Percentiles rank a stretch among this genome's conserved stretches.
These are phyloP conservation scores for Suaeda aralocaspica DNA, from an alignment of 148 eudicot species.

Conservation along the genomic window DNA sequence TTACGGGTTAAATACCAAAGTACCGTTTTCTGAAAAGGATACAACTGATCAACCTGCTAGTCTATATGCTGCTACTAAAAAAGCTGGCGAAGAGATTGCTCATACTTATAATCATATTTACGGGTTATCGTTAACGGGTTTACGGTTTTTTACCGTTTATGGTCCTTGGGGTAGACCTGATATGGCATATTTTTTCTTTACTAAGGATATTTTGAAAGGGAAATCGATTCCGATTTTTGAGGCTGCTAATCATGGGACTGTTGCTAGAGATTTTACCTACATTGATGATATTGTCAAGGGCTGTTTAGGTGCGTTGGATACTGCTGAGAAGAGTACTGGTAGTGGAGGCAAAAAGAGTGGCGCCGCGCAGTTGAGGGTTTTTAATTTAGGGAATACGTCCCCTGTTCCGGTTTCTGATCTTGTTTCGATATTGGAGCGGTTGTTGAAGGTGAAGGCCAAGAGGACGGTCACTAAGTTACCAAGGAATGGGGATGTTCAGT, in stretches of 20 bases:
- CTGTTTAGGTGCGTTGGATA: conserved; percentile 74
- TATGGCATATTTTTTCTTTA: conserved; percentile 82
- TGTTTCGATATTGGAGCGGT: conserved; percentile 67
- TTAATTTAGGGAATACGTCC: conserved; percentile 79
- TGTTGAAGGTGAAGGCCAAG: conserved; percentile 73
- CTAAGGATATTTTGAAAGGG: conserved; percentile 67
- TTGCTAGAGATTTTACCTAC: conserved; percentile 78
- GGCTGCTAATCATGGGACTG: conserved; percentile 66
- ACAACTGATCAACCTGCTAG: conserved; percentile 84
- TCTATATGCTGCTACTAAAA: conserved; percentile 79
- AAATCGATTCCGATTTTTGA: conserved; percentile 63
- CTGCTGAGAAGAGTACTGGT: conserved; percentile 83
- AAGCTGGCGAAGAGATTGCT: conserved; percentile 83
- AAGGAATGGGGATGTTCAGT: conserved; percentile 76
- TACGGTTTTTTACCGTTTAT: conserved; percentile 79
- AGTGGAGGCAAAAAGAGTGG: conserved; percentile 77
- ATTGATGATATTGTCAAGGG: conserved; percentile 88
- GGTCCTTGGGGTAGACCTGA: conserved; percentile 95
- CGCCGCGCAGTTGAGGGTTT: conserved; percentile 70
- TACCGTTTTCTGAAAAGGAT: conserved; percentile 82
- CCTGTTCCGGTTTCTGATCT: conserved; percentile 82
- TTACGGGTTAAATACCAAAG: conserved; percentile 69
- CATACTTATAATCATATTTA: conserved; percentile 84
- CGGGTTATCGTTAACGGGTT: conserved; percentile 64
- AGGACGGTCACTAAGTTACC: conserved; percentile 62